Conservation (phyloP, 352 stramenopile species). For the Globisporangium uncinulatum region DNA sequence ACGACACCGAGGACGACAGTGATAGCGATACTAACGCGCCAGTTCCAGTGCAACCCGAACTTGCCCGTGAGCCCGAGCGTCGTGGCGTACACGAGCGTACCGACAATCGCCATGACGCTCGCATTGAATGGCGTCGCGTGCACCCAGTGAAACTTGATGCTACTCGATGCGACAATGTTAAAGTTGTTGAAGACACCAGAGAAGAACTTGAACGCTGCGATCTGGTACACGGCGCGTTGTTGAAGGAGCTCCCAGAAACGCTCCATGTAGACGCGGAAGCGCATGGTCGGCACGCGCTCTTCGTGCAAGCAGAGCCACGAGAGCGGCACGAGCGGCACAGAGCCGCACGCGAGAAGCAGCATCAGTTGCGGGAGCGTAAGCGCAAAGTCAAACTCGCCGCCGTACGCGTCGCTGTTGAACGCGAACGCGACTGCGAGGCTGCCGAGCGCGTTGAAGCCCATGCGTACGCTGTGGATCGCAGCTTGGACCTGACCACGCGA, state of each 20-base stretch:
- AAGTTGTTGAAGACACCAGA: conserved; percentile 32
- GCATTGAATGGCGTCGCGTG: conserved; percentile 16
- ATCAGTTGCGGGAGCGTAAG: conserved; percentile 39
- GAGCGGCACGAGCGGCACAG: not conserved
- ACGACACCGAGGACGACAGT: conserved; percentile 8
- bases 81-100: conserved; percentile 37
- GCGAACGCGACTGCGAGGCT: conserved; percentile 31
- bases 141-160: conserved; percentile 15
- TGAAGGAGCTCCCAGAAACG: conserved; percentile 35
- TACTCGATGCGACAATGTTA: conserved; percentile 21
- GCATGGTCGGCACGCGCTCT: conserved; percentile 25
- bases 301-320: conserved; percentile 21
- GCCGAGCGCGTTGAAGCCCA: conserved; percentile 23
- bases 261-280: conserved; percentile 19
- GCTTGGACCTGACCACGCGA: conserved; percentile 36
- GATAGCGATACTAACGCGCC: conserved; percentile 23
- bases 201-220: conserved; percentile 42
- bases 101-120: conserved; percentile 28
- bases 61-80: conserved; percentile 26
- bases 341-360: conserved; percentile 7
- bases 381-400: conserved; percentile 41
- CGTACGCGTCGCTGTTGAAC: conserved; percentile 57
- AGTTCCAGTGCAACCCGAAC: conserved; percentile 23
- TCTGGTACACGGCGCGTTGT: conserved; percentile 37
- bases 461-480: conserved; percentile 38